These are phyloP conservation scores for Cardamine resedifolia DNA, from an alignment of 345 rosid genomes.

Conservation along the genomic window DNA sequence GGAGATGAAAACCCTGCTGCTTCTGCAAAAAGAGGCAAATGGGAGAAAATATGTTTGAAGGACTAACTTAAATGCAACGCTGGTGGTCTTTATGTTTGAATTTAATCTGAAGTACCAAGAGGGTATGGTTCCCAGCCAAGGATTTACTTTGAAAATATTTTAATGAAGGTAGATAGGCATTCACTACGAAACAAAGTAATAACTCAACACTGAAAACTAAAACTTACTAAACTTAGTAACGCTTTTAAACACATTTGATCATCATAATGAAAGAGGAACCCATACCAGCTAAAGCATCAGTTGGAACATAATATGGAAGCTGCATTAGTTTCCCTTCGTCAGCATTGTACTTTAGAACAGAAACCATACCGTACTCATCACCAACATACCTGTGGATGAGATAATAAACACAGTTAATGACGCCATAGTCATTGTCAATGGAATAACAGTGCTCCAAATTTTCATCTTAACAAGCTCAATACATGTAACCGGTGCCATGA, in stretches of 20 bases:
- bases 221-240: background rate
- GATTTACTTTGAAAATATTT: slow-evolving; percentile 4
- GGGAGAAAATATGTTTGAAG: slow-evolving; percentile 15
- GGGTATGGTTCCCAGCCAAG: slow-evolving; percentile 10
- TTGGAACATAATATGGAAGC: slow-evolving; percentile 69
- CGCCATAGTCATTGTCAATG: background rate
- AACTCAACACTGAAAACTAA: slow-evolving; percentile 5
- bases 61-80: slow-evolving; percentile 23
- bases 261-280: slow-evolving; percentile 4
- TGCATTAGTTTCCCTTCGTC: slow-evolving; percentile 51
- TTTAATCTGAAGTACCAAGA: slow-evolving; percentile 15
- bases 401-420: slow-evolving; percentile 13
- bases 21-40: slow-evolving; percentile 50
- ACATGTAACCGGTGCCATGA: slow-evolving; percentile 75
- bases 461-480: slow-evolving; percentile 21
- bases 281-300: slow-evolving; percentile 66
- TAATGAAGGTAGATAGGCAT: slow-evolving; percentile 24
- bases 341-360: slow-evolving; percentile 57
- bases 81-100: slow-evolving; percentile 15
- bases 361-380: slow-evolving; percentile 76
- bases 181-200: slow-evolving; percentile 17
- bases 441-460: background rate
- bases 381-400: slow-evolving; percentile 66
- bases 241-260: slow-evolving; percentile 13
- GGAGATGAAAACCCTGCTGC: slow-evolving; percentile 59